Base-by-base conservation (phyloP, 2,329 filamentous ascomycete species). In the Colletotrichum agaves region DNA sequence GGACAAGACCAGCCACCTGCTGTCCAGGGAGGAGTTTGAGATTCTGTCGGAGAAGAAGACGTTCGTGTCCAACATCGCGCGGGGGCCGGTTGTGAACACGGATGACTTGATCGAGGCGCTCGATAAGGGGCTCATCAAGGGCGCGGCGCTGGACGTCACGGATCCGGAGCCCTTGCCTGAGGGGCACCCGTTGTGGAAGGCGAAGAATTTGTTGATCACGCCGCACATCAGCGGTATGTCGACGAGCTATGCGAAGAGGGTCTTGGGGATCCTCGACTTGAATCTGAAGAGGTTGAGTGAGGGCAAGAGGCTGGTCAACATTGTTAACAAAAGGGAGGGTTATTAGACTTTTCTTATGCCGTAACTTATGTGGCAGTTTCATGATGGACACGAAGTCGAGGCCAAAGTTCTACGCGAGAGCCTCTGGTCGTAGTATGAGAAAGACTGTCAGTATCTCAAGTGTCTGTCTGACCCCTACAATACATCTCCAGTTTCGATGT, bases 61-160 rank as follows among this genome's bases (percentile, higher is more conserved):
- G 0, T 93, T 90, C 69, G 73, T 95, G 6, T 86, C 88, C 57
- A 94, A 95, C 73, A 91, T 94, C 70, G 88, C 89, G 0, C 85
- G 92, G 2, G 92, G 84, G 0, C 78, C 80, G 0, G 78, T 86
- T 13, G 75, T 87, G 21, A 73, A 83, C 55, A 84, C 82, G 2
- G 78, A 84, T 2, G 90, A 87, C 2, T 75, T 95, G 57, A 84
- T 93, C 19, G 80, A 81, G 1, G 90, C 91, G 0, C 79, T 94
- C 11, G 78, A 85, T 17, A 80, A 81, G 2, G 90, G 90, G 0
- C 78, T 94, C 11, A 80, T 84, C 53, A 74, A 82, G 3, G 92
- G 92, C 33, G 93, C 92, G 0, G 91, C 91, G 1, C 78, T 95
- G 44, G 92, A 94, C 75, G 92, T 95, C 1, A 91, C 92, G 2